Base-by-base conservation (phyloP, 176 grass and related monocot genomes). In the Typha latifolia region DNA sequence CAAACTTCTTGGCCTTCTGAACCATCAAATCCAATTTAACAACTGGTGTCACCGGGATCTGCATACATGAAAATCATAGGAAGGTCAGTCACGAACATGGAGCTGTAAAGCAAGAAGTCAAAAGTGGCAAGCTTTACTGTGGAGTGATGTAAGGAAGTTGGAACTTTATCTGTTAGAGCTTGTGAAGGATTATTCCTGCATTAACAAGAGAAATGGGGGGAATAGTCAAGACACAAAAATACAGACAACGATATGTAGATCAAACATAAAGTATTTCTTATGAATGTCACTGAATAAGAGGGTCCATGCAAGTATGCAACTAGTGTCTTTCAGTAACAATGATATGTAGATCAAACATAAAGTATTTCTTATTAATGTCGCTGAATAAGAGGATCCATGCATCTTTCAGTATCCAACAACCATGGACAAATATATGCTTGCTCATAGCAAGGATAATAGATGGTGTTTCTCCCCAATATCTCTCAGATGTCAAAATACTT, bases 1-100 rank as follows among this genome's bases (percentile, higher is more conserved):
- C 80, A 82, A 86, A 86, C 72, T 71, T 84, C 72, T 88, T 91
- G 57, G 87, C 82, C 70, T 96, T 78, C 66, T 79, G 81, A 79
- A 77, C 64, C 84, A 79, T 86, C 4, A 82, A 63, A 81, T 96
- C 85, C 57, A 85, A 63, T 79, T 62, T 72, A n/a, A 27, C 61
- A 55, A 47, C 55, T 19, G 64, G 72, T 67, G 64, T 31, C 15
- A 12, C 80, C 62, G 71, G 56, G 49, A 77, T 69, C 92, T 96
- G 68, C 62, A 79, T 65, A 77, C 71, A 71, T 47, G 23, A 43
- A 23, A 19, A 64, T 63, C 61, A 78, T 69, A 69, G 68, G 49
- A 72, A 61, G 22, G 61, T 72, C 61, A 76, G 64, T 43, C 19
- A 70, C 49, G 51, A 62, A 62, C 57, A 76, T 57, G 8, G 50